Conservation (phyloP, 2,329 filamentous ascomycete genomes). For the Scolecobasidium constrictum region DNA sequence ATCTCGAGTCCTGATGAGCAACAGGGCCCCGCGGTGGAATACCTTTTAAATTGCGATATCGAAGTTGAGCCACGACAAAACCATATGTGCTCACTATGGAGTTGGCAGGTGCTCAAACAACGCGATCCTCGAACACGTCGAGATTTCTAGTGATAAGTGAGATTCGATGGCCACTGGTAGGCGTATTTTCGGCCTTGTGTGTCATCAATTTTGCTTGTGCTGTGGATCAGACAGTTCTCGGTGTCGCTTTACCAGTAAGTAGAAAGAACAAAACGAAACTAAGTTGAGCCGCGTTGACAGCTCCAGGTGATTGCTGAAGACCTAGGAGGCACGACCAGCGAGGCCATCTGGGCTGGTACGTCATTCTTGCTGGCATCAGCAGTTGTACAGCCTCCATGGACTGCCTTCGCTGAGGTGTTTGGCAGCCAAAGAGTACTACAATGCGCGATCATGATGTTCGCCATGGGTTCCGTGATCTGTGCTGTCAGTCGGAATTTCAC, state of each 20-base stretch:
- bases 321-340: slow-evolving; percentile 13
- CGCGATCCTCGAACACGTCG: too few relatives aligned
- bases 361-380: slow-evolving; percentile 12
- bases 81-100: too few relatives aligned
- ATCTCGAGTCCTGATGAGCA: too few relatives aligned
- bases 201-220: slow-evolving; percentile 11
- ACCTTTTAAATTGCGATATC: too few relatives aligned
- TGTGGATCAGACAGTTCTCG: slow-evolving; percentile 6
- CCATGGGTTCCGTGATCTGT: slow-evolving; percentile 42
- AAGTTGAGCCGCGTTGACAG: background rate
- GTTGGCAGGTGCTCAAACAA: too few relatives aligned
- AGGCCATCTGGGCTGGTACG: slow-evolving; percentile 15
- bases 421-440: slow-evolving; percentile 25
- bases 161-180: too few relatives aligned
- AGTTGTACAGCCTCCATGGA: slow-evolving; percentile 14
- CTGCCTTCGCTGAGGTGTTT: slow-evolving; percentile 18
- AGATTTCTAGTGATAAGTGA: too few relatives aligned
- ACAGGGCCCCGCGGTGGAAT: too few relatives aligned
- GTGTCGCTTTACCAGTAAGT: slow-evolving; percentile 8
- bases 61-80: too few relatives aligned
- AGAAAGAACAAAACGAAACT: background rate
- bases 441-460: slow-evolving; percentile 31
- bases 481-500: slow-evolving; percentile 22
- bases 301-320: slow-evolving; percentile 14
- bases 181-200: too few relatives aligned